Percentiles rank a stretch among this genome's conserved stretches.
Conservation (phyloP, 2,329 filamentous ascomycete genomes). For the Ophiostoma sp. region DNA sequence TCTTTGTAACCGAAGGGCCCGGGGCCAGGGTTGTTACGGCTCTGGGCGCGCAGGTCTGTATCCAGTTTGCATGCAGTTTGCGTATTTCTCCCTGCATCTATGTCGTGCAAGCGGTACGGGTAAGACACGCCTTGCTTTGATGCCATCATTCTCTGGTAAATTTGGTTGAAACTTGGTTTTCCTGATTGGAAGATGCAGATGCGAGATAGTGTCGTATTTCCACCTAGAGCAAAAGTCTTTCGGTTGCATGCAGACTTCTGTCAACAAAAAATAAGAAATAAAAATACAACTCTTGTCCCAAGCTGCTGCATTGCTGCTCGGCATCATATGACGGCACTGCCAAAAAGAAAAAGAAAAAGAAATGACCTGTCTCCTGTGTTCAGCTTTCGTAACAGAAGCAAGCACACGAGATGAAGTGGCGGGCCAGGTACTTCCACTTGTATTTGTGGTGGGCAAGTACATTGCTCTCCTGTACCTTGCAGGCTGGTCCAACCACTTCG, state of each 20-base stretch:
- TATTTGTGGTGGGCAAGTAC: background rate
- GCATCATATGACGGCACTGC: background rate
- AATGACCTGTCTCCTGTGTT: too few species aligned
- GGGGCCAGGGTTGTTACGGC: background rate
- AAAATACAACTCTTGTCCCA: background rate
- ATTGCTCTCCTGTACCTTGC: background rate
- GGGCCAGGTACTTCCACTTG: background rate
- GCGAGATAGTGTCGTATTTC: constrained; percentile 13
- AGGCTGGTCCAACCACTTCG: background rate
- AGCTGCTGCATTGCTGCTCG: background rate
- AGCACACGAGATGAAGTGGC: background rate
- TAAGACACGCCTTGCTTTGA: background rate
- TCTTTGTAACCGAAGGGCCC: background rate
- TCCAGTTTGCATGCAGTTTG: background rate
- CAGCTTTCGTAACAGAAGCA: background rate
- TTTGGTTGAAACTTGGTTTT: background rate
- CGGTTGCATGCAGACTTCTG: background rate
- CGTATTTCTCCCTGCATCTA: background rate
- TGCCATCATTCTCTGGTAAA: background rate
- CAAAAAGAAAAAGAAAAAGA: background rate
- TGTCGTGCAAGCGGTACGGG: background rate
- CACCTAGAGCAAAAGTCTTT: background rate
- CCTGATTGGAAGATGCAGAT: constrained; percentile 2
- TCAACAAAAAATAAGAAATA: background rate
- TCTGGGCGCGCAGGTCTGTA: background rate